Evolutionary conservation across 345 rosid genomes (phyloP).

Genomic region (Eucalyptus rudis): DNA sequence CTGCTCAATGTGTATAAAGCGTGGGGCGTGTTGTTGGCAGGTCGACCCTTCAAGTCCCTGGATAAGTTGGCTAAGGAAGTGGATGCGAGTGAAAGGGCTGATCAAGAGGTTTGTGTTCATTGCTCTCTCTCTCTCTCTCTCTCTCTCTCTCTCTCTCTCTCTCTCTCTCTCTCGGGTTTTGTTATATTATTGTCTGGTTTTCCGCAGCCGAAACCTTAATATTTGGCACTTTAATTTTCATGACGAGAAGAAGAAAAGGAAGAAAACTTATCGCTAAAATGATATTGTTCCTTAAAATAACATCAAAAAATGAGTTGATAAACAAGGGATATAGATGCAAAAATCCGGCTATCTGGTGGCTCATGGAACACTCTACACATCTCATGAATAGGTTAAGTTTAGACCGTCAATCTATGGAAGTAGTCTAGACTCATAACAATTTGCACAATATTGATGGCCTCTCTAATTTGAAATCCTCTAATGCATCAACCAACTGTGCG

Average conservation of each 20-base stretch:
- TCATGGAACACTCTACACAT: not conserved
- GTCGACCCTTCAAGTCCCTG: not conserved
- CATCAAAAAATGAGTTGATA: not conserved
- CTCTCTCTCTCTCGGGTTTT: not conserved
- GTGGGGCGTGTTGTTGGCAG: not conserved
- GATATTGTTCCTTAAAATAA: not conserved
- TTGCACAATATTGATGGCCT: not conserved
- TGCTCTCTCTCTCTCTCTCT: not conserved
- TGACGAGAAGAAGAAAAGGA: not conserved
- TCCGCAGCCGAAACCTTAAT: not conserved
- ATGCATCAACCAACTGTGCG: not conserved
- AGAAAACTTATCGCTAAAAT: not conserved
- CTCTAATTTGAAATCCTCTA: not conserved
- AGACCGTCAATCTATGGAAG: not conserved
- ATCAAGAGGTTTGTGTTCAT: not conserved
- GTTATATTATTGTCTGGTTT: not conserved
- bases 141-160: too few species aligned
- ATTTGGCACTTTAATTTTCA: not conserved
- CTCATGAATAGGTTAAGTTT: not conserved
- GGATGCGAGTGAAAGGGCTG: not conserved
- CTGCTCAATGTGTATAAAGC: not conserved
- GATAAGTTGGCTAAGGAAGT: not conserved
- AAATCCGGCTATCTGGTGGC: accelerated
- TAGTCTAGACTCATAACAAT: not conserved
- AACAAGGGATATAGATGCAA: not conserved